Conservation (phyloP, 345 rosid genomes). For the Bruguiera gymnorhiza region DNA sequence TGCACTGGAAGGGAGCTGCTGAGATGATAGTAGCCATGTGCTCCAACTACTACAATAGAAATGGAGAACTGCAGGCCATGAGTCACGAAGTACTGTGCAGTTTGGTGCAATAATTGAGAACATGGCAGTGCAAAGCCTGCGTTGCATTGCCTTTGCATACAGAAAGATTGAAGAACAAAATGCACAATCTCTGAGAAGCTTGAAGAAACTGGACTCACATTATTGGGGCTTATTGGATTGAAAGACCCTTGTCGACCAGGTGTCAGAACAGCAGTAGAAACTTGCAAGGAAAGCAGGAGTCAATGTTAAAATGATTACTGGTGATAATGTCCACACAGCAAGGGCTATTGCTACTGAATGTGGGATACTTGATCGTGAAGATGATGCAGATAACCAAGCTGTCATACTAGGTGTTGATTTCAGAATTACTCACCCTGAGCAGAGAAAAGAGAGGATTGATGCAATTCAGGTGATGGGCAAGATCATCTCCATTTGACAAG, state of each 20-base stretch:
- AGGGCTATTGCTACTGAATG: constrained; percentile 42
- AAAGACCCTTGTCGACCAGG: constrained; percentile 52
- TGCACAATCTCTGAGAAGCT: constrained; percentile 15
- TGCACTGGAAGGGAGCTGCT: constrained; percentile 61
- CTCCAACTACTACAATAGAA: constrained; percentile 38
- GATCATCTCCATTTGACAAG: constrained; percentile 57
- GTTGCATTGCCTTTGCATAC: constrained; percentile 52
- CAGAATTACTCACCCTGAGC: constrained; percentile 50
- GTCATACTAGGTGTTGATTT: constrained; percentile 49
- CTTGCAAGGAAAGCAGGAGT: constrained; percentile 41
- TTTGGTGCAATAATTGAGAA: constrained; percentile 27
- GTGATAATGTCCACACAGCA: constrained; percentile 41
- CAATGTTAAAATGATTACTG: constrained; percentile 39
- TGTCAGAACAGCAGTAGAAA: constrained; percentile 34
- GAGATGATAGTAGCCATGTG: constrained; percentile 52
- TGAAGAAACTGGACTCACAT: constrained; percentile 55
- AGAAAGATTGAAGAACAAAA: constrained; percentile 26
- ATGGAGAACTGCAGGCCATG: constrained; percentile 25
- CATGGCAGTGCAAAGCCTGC: constrained; percentile 46
- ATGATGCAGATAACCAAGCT: constrained; percentile 61
- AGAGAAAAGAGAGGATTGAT: constrained; percentile 47
- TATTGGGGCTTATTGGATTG: constrained; percentile 41
- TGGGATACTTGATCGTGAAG: constrained; percentile 27
- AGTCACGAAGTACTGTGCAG: constrained; percentile 18
- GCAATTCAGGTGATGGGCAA: constrained; percentile 58